phyloP scores from a whole-genome alignment of 164 flowering plant genomes.

The Vitis riparia region DNA sequence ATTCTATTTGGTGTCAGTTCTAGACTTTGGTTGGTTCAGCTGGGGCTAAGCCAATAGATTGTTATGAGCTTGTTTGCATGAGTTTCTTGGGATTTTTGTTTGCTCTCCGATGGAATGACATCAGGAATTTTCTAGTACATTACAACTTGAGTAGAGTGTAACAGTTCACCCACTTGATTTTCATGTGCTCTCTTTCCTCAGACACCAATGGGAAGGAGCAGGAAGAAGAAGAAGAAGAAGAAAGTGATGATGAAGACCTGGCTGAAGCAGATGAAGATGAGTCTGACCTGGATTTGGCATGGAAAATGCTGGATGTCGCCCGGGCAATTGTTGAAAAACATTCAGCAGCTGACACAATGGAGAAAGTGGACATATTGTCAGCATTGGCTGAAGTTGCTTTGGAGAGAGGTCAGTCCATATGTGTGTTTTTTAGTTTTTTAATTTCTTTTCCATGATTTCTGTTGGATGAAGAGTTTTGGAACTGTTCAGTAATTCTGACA shows the following conservation, averaged over 20 bases:
- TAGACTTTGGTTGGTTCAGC: no score
- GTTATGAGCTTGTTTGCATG: no score
- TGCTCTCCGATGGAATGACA: no score
- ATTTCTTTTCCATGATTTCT: background rate
- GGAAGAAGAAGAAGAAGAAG: conserved; percentile 54
- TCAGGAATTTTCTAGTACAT: no score
- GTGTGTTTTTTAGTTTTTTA: background rate
- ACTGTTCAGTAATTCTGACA: background rate
- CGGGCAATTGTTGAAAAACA: conserved; percentile 87
- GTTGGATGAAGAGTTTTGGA: background rate
- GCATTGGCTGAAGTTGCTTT: conserved; percentile 90
- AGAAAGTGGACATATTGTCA: conserved; percentile 85
- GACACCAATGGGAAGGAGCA: conserved; percentile 37
- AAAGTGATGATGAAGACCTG: conserved; percentile 62
- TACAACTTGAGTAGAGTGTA: no score
- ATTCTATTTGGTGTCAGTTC: no score
- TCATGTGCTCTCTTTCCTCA: conserved; percentile 1
- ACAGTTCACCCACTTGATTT: background rate
- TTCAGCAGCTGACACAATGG: conserved; percentile 64
- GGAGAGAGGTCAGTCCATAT: conserved; percentile 73
- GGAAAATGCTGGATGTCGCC: conserved; percentile 97
- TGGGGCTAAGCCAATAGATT: no score
- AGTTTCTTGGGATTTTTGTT: no score
- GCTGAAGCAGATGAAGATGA: conserved; percentile 90
- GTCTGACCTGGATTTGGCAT: conserved; percentile 93